Evolutionary conservation across 768 basidiomycete genomes (phyloP).

Genomic region (Boletus reticulatus): DNA sequence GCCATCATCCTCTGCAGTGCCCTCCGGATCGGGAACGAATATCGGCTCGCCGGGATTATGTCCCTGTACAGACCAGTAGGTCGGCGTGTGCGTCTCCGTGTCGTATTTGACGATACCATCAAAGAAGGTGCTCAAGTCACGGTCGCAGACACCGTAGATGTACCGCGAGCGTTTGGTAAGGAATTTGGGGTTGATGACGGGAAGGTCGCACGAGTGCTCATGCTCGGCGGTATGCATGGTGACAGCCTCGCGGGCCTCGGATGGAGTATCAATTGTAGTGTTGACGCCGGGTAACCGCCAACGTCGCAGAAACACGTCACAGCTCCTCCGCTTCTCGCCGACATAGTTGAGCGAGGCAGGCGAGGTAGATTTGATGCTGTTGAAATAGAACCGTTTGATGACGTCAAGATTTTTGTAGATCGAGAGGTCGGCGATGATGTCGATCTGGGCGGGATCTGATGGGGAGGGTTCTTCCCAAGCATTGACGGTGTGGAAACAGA

Average conservation of each 20-base stretch:
- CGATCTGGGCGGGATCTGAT: constrained; percentile 24
- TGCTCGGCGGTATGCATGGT: constrained; percentile 21
- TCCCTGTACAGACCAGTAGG: constrained; percentile 28
- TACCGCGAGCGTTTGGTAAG: constrained; percentile 33
- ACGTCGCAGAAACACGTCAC: constrained; percentile 28
- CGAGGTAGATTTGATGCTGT: constrained; percentile 26
- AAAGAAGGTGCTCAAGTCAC: constrained; percentile 30
- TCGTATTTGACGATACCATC: constrained; percentile 39
- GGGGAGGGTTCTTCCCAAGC: constrained; percentile 34
- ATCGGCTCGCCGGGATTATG: constrained; percentile 38
- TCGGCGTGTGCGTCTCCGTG: constrained; percentile 19
- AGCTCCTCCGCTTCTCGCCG: constrained; percentile 18
- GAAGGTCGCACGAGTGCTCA: constrained; percentile 35
- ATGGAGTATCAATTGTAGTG: constrained; percentile 12
- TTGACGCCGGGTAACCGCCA: constrained; percentile 30
- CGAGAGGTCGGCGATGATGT: constrained; percentile 37
- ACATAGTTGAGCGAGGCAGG: constrained; percentile 24
- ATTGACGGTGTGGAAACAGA: constrained; percentile 40
- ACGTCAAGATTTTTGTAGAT: constrained; percentile 33
- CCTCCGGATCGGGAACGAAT: constrained; percentile 33
- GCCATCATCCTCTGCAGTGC: constrained; percentile 34
- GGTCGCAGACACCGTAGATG: constrained; percentile 31
- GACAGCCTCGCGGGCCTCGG: constrained; percentile 17
- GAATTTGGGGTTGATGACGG: constrained; percentile 32
- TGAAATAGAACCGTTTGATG: constrained; percentile 32